Evolutionary conservation across 257 asterid species (phyloP).

Genomic region (Fraxinus anomala): DNA sequence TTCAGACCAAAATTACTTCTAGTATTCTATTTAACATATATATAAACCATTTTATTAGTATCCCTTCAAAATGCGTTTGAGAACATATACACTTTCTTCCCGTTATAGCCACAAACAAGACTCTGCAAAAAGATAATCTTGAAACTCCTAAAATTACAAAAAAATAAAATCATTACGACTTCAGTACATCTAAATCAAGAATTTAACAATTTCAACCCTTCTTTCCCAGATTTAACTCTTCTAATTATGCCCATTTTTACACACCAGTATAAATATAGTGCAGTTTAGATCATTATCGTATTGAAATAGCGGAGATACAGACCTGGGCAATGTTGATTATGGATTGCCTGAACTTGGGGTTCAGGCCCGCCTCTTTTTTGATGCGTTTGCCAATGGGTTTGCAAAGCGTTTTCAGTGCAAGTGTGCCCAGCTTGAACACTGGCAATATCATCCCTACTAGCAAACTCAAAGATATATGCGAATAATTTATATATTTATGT

Average conservation of each 20-base stretch:
- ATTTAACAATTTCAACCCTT: background rate
- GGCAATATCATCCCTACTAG: slow-evolving; percentile 62
- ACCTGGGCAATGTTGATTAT: slow-evolving; percentile 93
- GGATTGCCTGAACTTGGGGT: slow-evolving; percentile 66
- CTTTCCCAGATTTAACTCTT: background rate
- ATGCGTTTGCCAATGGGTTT: slow-evolving; percentile 84
- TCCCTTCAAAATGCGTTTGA: background rate
- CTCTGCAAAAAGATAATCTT: background rate
- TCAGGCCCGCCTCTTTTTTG: slow-evolving; percentile 70
- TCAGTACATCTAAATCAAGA: background rate
- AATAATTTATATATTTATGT: background rate
- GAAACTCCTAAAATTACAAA: background rate
- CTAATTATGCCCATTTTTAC: background rate
- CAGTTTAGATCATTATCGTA: background rate
- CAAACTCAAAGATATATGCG: background rate
- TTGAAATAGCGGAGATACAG: background rate
- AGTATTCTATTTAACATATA: background rate
- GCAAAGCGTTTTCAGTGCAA: slow-evolving; percentile 73
- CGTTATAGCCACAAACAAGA: background rate
- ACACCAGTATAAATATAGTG: background rate
- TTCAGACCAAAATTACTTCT: background rate
- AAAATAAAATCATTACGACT: background rate
- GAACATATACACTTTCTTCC: background rate
- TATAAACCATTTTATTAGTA: background rate
- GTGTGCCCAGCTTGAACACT: slow-evolving; percentile 73